Evolutionary conservation across 768 basidiomycete genomes (phyloP), one percentile per base, ranked within the genome.

Genomic region (Leccinum ochraceum): DNA sequence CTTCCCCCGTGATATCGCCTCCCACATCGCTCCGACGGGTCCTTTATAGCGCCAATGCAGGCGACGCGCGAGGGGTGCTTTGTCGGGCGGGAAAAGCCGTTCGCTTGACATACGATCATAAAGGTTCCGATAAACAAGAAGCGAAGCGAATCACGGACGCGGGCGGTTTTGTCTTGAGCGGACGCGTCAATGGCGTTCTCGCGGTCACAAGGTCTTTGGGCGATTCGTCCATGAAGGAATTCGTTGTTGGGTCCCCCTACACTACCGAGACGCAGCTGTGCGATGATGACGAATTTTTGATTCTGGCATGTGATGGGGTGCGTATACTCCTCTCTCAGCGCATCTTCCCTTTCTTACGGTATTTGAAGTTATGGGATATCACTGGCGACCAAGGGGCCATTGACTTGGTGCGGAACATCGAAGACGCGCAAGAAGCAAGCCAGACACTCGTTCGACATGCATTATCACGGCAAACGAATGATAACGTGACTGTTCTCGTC

Each of bases 141-240:
- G 95, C 95, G 20, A 98, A 97, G 77, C 86, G 97, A 22, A 98
- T 99, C 73, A 95, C 84, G 53, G 97, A 98, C 70, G 97, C 97
- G 0, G 97, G 97, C 10, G 97, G 97, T 2, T 99, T 98, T 71
- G 95, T 99, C 22, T 88, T 99, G 91, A 96, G 96, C 69, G 97
- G 96, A 63, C 86, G 97, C 13, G 97, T 99, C 36, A 99, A 99
- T 66, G 97, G 96, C 64, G 95, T 98, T 46, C 79, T 99, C 57
- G 95, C 95, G 6, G 97, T 99, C 30, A 99, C 97, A 17, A 83
- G 97, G 60, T 94, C 94, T 68, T 78, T 99, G 59, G 97, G 97
- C 36, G 97, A 99, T 71, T 91, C 94, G 2, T 91, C 94, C 7
- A 98, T 99, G 97, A 99, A 99, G 76, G 97, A 99, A 69, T 99